Evolutionary conservation across 2,329 filamentous ascomycete species (phyloP), one percentile per base, ranked within the genome.

Genomic region (Ascochyta koolunga): DNA sequence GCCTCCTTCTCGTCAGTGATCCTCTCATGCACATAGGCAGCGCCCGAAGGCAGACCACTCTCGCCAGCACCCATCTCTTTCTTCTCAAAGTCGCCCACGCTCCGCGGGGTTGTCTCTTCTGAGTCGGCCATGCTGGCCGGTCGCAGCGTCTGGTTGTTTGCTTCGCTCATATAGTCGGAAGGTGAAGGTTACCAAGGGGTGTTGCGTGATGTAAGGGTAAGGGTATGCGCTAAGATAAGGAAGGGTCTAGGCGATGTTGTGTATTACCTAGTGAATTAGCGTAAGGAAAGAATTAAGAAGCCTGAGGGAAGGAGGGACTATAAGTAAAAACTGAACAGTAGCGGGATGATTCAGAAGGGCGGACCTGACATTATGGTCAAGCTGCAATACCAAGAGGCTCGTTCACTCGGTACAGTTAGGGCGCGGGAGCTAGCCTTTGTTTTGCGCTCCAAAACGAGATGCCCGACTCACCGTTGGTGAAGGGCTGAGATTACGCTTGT

Each of bases 121-220:
- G 68, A 71, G 48, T 68, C 68, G 22, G 70, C 62, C 66, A 67
- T 70, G 41, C 68, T 72, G 43, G 40, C 47, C 4, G 71, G 66
- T 27, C 69, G 65, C 6, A 68, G 55, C 21, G 40, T 50, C 4
- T 66, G 58, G 42, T 65, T 62, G 58, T 67, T 62, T 43, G 56
- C 21, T 38, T 65, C 60, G 54, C 51, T 66, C 68, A 71, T 71
- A 15, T 53, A 18, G 33, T 2, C 18, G 6, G 39, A 40, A 49
- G 38, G 50, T 31, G n/a, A 35, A n/a, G 41, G 22, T 33, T 22
- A 36, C n/a, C 19, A 31, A 29, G 24, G 22, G 27, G 19, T 32
- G 31, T 35, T 27, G 27, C 13, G 10, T 29, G 11, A 29, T 33
- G 16, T 21, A 16, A 47, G 32, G 22, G 19, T 27, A 39, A 47